Conservation (phyloP, 2,329 filamentous ascomycete species). For the Helotiales sp. region DNA sequence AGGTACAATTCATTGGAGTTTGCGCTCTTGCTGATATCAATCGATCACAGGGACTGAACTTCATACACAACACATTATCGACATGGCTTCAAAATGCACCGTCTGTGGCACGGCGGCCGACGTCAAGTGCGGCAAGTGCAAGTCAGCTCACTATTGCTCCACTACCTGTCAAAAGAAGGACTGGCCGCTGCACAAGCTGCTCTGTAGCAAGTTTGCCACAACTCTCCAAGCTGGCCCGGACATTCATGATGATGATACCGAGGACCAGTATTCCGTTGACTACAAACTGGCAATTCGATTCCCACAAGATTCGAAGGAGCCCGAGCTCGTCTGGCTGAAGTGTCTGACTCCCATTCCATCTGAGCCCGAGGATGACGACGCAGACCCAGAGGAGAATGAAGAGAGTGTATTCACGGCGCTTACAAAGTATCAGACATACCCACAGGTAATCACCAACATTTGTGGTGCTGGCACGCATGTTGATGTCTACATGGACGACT, state of each 20-base stretch:
- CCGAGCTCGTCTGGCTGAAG: neutral
- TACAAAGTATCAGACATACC: neutral
- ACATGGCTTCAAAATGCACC: conserved; percentile 3
- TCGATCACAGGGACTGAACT: neutral
- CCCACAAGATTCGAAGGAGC: neutral
- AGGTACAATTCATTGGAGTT: no score
- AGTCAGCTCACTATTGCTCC: conserved; percentile 6
- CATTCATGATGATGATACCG: neutral
- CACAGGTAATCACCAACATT: neutral
- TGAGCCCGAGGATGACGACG: no score
- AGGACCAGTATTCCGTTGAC: neutral
- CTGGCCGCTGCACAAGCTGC: conserved; percentile 8
- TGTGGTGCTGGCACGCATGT: neutral
- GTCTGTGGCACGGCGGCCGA: neutral
- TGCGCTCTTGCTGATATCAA: neutral
- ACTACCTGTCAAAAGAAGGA: conserved; percentile 4
- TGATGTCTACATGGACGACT: neutral
- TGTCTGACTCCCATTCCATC: no score
- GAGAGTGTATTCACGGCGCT: neutral
- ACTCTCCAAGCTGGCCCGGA: neutral
- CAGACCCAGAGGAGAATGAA: no score
- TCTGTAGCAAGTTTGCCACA: neutral
- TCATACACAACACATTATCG: neutral
- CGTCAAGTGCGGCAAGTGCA: neutral
- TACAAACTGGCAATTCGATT: conserved; percentile 3